These are phyloP conservation scores for Phytophthora ramorum DNA, from an alignment of 352 stramenopile species.

Conservation along the genomic window DNA sequence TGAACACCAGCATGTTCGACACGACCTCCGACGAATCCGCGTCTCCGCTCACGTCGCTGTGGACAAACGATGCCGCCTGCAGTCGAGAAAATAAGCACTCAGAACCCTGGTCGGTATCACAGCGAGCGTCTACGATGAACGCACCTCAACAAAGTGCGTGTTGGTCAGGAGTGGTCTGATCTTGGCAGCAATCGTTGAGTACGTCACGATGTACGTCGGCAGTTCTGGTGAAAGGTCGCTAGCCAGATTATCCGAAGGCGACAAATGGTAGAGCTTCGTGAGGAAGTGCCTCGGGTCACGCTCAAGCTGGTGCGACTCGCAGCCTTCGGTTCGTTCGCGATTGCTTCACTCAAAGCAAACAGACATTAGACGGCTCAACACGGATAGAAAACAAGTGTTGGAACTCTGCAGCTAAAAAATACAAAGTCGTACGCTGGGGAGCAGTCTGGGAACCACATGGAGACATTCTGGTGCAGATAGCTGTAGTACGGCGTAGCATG, in stretches of 20 bases:
- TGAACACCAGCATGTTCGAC: constrained; percentile 75
- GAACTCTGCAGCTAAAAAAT: neutral
- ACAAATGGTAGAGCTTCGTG: constrained; percentile 59
- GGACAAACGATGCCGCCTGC: constrained; percentile 63
- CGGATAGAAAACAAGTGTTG: constrained; percentile 10
- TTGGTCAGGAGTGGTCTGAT: constrained; percentile 55
- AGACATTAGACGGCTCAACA: neutral
- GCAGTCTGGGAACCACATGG: constrained; percentile 89
- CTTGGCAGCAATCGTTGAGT: constrained; percentile 56
- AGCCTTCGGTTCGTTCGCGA: constrained; percentile 59
- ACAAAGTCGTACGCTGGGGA: constrained; percentile 65
- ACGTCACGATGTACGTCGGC: constrained; percentile 73
- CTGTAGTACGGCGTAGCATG: constrained; percentile 91
- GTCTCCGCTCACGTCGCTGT: constrained; percentile 79
- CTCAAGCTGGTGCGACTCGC: constrained; percentile 75
- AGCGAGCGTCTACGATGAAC: constrained; percentile 6
- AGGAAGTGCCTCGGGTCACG: constrained; percentile 60
- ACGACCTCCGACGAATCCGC: constrained; percentile 64
- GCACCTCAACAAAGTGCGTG: constrained; percentile 60
- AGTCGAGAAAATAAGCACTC: constrained; percentile 10
- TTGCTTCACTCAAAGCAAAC: constrained; percentile 46
- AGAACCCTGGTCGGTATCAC: constrained; percentile 2
- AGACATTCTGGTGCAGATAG: constrained; percentile 82
- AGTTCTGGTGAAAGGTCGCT: constrained; percentile 41
- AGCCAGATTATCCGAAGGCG: constrained; percentile 21